phyloP scores from a whole-genome alignment of 768 basidiomycete species.

The Termitomyces sp. region DNA sequence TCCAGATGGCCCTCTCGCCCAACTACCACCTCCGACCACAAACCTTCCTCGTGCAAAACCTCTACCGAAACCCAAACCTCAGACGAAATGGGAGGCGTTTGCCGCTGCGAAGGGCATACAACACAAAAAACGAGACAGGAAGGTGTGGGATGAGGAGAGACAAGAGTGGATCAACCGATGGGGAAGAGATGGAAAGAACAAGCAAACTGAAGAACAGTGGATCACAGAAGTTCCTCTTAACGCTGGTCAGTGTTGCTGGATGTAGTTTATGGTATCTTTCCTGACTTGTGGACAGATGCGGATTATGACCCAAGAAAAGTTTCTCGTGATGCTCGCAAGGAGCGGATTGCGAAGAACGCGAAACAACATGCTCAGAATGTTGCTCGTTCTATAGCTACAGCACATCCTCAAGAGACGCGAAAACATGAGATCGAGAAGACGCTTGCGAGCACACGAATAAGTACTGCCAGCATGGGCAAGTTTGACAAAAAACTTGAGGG shows the following conservation, averaged over 20 bases:
- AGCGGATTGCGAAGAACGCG: constrained; percentile 79
- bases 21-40: constrained; percentile 74
- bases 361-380: constrained; percentile 69
- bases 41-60: constrained; percentile 87
- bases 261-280: neutral
- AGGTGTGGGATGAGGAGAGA: constrained; percentile 90
- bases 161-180: constrained; percentile 91
- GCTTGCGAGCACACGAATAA: constrained; percentile 68
- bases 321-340: constrained; percentile 76
- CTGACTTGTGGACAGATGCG: constrained; percentile 43
- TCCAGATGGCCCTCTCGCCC: constrained; percentile 76
- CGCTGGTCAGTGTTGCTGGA: constrained; percentile 48
- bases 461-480: constrained; percentile 93
- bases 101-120: constrained; percentile 92
- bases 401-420: constrained; percentile 38
- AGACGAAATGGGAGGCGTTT: constrained; percentile 96
- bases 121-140: constrained; percentile 70
- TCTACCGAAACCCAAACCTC: constrained; percentile 86
- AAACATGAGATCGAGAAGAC: constrained; percentile 75
- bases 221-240: constrained; percentile 84
- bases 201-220: constrained; percentile 83
- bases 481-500: constrained; percentile 90
- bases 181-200: constrained; percentile 90
- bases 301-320: constrained; percentile 76
- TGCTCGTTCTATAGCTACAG: constrained; percentile 42